Conservation (phyloP, 1,284 basidiomycete genomes). For the Gymnopus androsaceus region DNA sequence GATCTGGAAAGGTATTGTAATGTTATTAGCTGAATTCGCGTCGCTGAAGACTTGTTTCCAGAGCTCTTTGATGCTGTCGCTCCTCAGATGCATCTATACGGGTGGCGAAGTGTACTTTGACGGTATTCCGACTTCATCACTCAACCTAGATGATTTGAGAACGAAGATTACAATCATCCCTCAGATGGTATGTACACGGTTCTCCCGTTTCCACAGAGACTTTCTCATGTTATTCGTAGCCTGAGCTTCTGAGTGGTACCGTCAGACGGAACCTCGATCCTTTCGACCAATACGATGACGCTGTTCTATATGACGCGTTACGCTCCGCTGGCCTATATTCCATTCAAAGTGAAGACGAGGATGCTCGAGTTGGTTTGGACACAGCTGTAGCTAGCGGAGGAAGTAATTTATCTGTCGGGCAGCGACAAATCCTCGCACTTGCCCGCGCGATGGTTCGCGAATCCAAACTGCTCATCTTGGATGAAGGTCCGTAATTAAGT, state of each 20-base stretch:
- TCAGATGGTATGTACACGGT: conserved; percentile 24
- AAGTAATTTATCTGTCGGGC: conserved; percentile 57
- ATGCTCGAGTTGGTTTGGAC: conserved; percentile 38
- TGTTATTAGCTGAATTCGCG: neutral
- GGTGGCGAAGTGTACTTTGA: conserved; percentile 47
- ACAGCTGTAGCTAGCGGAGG: conserved; percentile 45
- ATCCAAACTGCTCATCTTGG: conserved; percentile 44
- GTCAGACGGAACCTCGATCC: conserved; percentile 57
- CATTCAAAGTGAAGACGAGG: conserved; percentile 36
- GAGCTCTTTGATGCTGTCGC: conserved; percentile 35
- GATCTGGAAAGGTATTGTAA: conserved; percentile 52
- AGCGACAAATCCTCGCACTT: conserved; percentile 52
- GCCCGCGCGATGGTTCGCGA: conserved; percentile 41
- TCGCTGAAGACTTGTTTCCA: conserved; percentile 18
- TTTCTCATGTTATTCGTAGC: conserved; percentile 28
- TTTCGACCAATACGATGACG: conserved; percentile 63
- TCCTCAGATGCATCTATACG: conserved; percentile 45
- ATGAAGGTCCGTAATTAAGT: conserved; percentile 32
- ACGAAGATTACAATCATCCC: conserved; percentile 49
- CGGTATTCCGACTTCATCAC: conserved; percentile 30
- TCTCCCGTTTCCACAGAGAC: conserved; percentile 34
- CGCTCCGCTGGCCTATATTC: conserved; percentile 42
- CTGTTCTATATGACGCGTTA: conserved; percentile 42
- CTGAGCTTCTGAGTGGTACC: conserved; percentile 54
- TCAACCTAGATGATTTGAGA: conserved; percentile 57